Base-by-base conservation (phyloP, 441 rosid genomes). In the Pelargonium cotyledonis region DNA sequence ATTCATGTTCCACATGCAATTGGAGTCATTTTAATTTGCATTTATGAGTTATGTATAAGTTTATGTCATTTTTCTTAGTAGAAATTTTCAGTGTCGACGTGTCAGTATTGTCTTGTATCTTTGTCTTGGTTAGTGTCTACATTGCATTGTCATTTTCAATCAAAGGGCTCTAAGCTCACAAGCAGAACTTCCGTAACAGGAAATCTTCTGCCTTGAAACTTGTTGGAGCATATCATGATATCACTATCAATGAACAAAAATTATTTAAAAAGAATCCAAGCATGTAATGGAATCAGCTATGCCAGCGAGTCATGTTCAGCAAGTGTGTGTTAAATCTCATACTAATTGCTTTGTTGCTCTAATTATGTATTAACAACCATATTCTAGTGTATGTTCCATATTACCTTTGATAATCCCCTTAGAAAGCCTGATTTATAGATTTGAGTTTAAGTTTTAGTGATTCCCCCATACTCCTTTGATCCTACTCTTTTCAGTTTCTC, bases 351-450 rank as follows among this genome's bases (percentile, higher is more conserved):
- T 60, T 23, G 35, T 11, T 60, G 43, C 43, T 23, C 63, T 21
- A 5, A 21, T 21, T 14, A 60, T 29, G 31, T 60, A 35, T 11
- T 31, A 21, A 16, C 63, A 23, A 60, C 35, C 26, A 21, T 9
- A 2, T 31, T 23, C 35, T 60, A 19, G 31, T 23, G 11, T 12
- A 60, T 21, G 11, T 60, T 60, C 63, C 63, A 58, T 21, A 5
- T 58, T 21, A 21, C 63, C 31, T 58, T 58, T 58, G 18, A 21
- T 9, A 58, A 21, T 58, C 63, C 63, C 63, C 35, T 60, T 9
- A 60, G 62, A 60, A 60, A 60, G 9, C 63, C 9, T 60, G 35
- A 60, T 12, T 60, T 60, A 60, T 60, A 10, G 15, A 60, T 19
- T 60, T 14, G 7, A 8, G 63, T 16, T 60, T 14, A 23, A 60